Base-by-base conservation (phyloP, 106 monocot genomes). In the Vanilla planifolia region DNA sequence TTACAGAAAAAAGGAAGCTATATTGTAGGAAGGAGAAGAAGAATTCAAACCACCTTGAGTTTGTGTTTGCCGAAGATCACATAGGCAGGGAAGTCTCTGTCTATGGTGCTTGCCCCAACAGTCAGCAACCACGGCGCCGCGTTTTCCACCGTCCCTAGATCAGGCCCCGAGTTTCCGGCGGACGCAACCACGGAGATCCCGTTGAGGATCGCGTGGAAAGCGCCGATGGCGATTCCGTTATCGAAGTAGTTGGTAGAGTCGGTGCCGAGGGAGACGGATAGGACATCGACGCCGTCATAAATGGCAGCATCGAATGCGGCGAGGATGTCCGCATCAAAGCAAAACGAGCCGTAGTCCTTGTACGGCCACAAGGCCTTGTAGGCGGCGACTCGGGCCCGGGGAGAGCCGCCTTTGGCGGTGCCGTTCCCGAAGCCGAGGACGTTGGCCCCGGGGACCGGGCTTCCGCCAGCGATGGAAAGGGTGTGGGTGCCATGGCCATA, bases 401-500 rank as follows among this genome's bases (percentile, higher is more conserved):
- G 77, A 0, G 82, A 73, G 13, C 82, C 82, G 3, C 82, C 82
- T 19, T 73, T 77, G 44, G 81, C 75, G 4, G 81, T 81, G 45
- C 81, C 81, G 1, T 64, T 81, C 29, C 67, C 82, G 15, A 60
- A 63, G 17, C 65, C 73, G 34, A 69, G 65, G 36, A 77, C 27
- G 73, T 14, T 52, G 6, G 62, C 71, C 5, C 37, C 33, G 14
- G 71, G n/a, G 5, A 71, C 71, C 8, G 33, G 25, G 40, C 41
- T 8, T 7, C 71, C 71, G 6, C 33, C 71, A 15, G 71, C 71
- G 9, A 63, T 71, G 29, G 71, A 71, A 55, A 71, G 71, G 26
- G 71, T 71, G 63, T 71, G 71, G 55, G 63, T 71, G 7, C 71
- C 71, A 21, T 71, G 71, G 2, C 71, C 71, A 0, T 70, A 61